A percentile compares a stretch with the other conserved stretches of the same genome.
Conservation (phyloP, 2,329 filamentous ascomycete species). For the Paecilomyces dactylethromorphus region DNA sequence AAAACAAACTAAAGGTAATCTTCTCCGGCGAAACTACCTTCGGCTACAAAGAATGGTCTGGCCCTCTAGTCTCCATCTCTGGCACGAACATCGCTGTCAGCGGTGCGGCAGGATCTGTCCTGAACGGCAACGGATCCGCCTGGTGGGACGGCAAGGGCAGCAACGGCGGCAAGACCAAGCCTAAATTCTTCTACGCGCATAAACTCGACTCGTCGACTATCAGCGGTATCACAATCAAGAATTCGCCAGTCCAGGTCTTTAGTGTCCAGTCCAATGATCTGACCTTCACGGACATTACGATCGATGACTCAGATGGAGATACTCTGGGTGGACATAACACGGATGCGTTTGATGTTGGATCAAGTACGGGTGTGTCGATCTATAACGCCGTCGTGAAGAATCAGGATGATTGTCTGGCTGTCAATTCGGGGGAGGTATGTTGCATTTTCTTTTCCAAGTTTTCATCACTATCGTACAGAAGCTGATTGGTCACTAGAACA, state of each 20-base stretch:
- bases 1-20: constrained; percentile 39
- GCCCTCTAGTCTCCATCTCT: constrained; percentile 57
- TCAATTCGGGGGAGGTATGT: constrained; percentile 44
- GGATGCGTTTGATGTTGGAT: constrained; percentile 53
- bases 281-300: constrained; percentile 45
- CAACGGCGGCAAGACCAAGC: constrained; percentile 58
- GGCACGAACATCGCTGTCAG: constrained; percentile 51
- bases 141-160: constrained; percentile 59
- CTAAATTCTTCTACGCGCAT: constrained; percentile 54
- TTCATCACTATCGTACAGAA: neutral
- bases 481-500: constrained; percentile 23
- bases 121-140: constrained; percentile 50
- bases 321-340: constrained; percentile 46
- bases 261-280: constrained; percentile 43
- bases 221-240: constrained; percentile 22
- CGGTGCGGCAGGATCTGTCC: constrained; percentile 45
- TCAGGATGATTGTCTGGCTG: constrained; percentile 56
- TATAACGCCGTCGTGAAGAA: constrained; percentile 50
- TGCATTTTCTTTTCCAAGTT: neutral
- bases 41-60: constrained; percentile 59
- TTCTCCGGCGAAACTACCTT: constrained; percentile 63
- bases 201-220: constrained; percentile 22
- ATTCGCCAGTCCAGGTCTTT: constrained; percentile 30
- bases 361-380: constrained; percentile 45
- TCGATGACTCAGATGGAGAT: constrained; percentile 54